Evolutionary conservation across 2,329 filamentous ascomycete genomes (phyloP), one percentile per base, ranked within the genome.

Genomic region (Dothidotthia symphoricarpi): DNA sequence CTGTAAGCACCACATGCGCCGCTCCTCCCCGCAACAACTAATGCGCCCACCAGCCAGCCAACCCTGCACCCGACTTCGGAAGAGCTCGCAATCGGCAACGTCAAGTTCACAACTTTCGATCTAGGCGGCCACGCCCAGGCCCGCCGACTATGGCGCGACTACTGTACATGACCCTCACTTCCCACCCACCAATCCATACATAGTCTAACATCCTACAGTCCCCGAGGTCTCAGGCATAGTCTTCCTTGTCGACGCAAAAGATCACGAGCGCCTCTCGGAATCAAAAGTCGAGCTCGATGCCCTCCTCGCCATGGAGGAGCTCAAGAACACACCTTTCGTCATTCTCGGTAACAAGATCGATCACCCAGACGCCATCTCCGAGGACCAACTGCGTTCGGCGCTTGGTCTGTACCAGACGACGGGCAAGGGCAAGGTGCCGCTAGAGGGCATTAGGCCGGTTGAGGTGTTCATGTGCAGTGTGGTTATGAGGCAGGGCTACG

Each of bases 271-370:
- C 55, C 87, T 98, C 69, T 69, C 78, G 60, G 93, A 98, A 76
- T 86, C 89, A 64, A 97, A 97, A 77, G 91, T 86, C 59, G 93
- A 98, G 76, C 86, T 98, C 48, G 93, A 98, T 65, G 89, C 68
- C 7, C 85, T 97, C 35, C 80, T 98, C 55, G 83, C 87, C 47
- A 96, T 98, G 91, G 93, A 98, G 74, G 91, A 97, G 67, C 81
- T 98, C 26, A 76, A 82, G 67, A 96, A 95, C 77, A 93, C 95
- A 7, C 93, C 93, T 37, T 97, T 97, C 70, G 81, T 97, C 46
- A 82, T 98, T 57, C 81, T 98, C 49, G 93, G 93, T 59, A 98
- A 98, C 82, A 98, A 98, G 82, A 98, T 98, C 69, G 93, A 98
- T 70, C 90, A 97, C 75, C 90, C 90, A 36, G 86, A 94, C 57